Percentiles rank a stretch among this genome's conserved stretches.
Conservation (phyloP, 2,329 filamentous ascomycete species). For the Hymenoscyphus repandus region DNA sequence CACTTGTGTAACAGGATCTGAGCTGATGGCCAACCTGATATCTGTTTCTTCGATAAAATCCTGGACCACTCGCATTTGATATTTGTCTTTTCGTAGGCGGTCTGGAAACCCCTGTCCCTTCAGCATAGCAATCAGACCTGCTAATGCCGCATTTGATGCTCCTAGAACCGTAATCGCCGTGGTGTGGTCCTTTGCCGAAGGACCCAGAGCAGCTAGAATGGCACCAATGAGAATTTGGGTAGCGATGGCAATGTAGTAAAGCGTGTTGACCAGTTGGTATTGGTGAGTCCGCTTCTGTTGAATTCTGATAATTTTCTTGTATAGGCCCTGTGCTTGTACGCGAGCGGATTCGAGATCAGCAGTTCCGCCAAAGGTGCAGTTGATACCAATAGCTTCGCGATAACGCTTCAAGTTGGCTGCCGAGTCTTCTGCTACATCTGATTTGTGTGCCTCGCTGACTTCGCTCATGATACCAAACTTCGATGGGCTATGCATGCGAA, state of each 20-base stretch:
- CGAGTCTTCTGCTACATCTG: not conserved
- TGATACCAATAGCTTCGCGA: slow-evolving; percentile 24
- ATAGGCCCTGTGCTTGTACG: slow-evolving; percentile 29
- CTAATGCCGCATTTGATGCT: slow-evolving; percentile 57
- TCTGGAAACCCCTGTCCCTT: slow-evolving; percentile 47
- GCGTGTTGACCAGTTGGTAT: slow-evolving; percentile 31
- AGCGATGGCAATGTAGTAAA: slow-evolving; percentile 41
- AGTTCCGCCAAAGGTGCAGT: slow-evolving; percentile 3
- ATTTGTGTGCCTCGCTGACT: slow-evolving; percentile 1
- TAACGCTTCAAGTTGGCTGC: slow-evolving; percentile 21
- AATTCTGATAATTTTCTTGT: slow-evolving; percentile 34
- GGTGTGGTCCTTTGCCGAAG: slow-evolving; percentile 43
- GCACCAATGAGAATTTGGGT: slow-evolving; percentile 44
- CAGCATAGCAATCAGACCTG: slow-evolving; percentile 53
- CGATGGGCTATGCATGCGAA: too few species aligned
- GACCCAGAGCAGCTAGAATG: slow-evolving; percentile 41
- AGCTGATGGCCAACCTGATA: slow-evolving; percentile 35
- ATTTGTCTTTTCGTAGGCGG: slow-evolving; percentile 40
- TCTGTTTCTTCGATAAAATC: slow-evolving; percentile 52
- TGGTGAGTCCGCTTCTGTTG: slow-evolving; percentile 32
- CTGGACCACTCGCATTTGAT: slow-evolving; percentile 42
- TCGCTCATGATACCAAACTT: too few species aligned
- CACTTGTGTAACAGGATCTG: slow-evolving; percentile 11
- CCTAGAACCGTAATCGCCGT: slow-evolving; percentile 52
- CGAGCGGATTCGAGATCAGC: slow-evolving; percentile 19